Conservation (phyloP, 192 early-diverging fungal genomes). For the Entomortierella chlamydospora region DNA sequence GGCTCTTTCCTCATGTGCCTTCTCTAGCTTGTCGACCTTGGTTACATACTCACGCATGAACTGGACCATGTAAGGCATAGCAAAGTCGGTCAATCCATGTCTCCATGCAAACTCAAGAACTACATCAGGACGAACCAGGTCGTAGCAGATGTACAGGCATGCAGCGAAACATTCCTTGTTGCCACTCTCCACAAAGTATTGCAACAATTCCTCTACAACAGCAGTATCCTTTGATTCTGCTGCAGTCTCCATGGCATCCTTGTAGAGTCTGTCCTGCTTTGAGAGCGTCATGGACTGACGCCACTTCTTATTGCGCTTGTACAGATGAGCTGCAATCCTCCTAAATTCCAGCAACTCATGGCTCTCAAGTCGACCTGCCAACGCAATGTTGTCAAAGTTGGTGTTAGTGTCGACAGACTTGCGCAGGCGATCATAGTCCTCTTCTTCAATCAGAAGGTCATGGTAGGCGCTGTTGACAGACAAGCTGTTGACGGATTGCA, state of each 20-base stretch:
- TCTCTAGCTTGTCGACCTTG: conserved; percentile 73
- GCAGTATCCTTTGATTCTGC: conserved; percentile 89
- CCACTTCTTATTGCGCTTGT: conserved; percentile 98
- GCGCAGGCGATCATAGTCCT: conserved; percentile 93
- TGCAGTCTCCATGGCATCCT: conserved; percentile 99
- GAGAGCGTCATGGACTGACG: conserved; percentile 93
- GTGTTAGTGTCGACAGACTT: conserved; percentile 95
- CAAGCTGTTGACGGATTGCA: conserved; percentile 94
- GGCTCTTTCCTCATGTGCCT: conserved; percentile 41
- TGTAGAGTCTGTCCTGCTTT: conserved; percentile 97
- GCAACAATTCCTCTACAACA: conserved; percentile 93
- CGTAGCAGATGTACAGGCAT: conserved; percentile 94
- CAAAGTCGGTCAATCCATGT: conserved; percentile 89
- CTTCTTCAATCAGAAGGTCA: conserved; percentile 97
- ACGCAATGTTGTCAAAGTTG: conserved; percentile 93
- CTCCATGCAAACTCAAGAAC: conserved; percentile 96
- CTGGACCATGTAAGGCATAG: conserved; percentile 99
- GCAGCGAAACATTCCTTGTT: conserved; percentile 96
- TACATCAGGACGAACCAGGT: conserved; percentile 92
- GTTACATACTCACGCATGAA: conserved; percentile 85
- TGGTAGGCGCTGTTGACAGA: conserved; percentile 96
- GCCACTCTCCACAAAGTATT: conserved; percentile 94
- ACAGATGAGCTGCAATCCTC: conserved; percentile 95
- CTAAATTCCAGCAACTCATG: conserved; percentile 98
- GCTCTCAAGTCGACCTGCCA: conserved; percentile 94